phyloP scores from a whole-genome alignment of 495 filamentous ascomycete species.

The Aspergillus asperescens region DNA sequence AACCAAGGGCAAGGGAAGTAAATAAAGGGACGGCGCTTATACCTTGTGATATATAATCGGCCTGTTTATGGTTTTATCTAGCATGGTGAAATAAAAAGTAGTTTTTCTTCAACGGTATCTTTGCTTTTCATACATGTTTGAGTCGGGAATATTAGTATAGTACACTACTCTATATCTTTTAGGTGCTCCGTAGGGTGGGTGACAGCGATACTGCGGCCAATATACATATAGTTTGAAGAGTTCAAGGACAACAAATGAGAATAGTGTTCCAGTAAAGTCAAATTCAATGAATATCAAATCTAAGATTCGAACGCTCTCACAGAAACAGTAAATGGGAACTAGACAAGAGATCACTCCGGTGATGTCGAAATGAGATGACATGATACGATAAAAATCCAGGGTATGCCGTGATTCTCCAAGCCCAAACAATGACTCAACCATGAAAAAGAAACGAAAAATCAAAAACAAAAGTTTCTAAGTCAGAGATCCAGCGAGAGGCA shows the following conservation, averaged over 20 bases:
- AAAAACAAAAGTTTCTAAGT: slow-evolving; percentile 3
- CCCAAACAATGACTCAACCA: slow-evolving; percentile 1
- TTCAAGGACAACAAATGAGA: too few relatives aligned
- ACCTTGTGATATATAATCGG: slow-evolving; percentile 13
- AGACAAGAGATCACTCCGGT: background rate
- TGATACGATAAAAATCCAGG: slow-evolving; percentile 8
- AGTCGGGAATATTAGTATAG: background rate
- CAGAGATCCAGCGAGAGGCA: background rate
- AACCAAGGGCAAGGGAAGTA: slow-evolving; percentile 31
- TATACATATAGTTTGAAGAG: too few relatives aligned
- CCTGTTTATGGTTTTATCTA: slow-evolving; percentile 24
- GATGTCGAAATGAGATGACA: background rate
- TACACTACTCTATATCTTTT: too few relatives aligned
- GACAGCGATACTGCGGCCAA: too few relatives aligned
- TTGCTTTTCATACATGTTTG: slow-evolving; percentile 10
- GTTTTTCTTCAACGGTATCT: slow-evolving; percentile 21
- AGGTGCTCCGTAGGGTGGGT: too few relatives aligned
- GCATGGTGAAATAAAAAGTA: slow-evolving; percentile 31
- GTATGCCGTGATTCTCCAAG: slow-evolving; percentile 22
- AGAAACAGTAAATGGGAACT: background rate
- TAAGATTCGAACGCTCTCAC: too few relatives aligned
- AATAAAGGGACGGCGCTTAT: slow-evolving; percentile 26
- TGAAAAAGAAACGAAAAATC: slow-evolving; percentile 3
- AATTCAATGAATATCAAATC: too few relatives aligned
- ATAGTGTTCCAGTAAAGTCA: too few relatives aligned